Evolutionary conservation across 2,329 filamentous ascomycete genomes (phyloP).

Genomic region (Xylariomycetidae sp.): DNA sequence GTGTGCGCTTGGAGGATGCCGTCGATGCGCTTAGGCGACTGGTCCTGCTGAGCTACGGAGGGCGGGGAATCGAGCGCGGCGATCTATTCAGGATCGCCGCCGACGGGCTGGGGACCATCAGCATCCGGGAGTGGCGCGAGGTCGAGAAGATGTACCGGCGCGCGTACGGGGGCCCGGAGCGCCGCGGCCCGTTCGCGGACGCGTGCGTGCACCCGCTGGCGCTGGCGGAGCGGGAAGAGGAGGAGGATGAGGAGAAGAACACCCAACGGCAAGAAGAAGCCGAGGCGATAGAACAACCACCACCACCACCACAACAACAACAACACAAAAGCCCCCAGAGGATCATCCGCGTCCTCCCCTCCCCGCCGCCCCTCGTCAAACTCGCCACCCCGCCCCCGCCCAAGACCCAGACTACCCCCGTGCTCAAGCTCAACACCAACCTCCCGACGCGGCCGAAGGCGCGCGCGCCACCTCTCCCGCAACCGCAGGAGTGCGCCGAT

Average conservation of each 20-base stretch:
- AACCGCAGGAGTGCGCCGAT: slow-evolving; percentile 18
- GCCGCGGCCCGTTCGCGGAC: slow-evolving; percentile 39
- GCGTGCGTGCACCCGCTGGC: neutral
- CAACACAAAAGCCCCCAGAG: neutral
- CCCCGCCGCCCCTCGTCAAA: slow-evolving; percentile 7
- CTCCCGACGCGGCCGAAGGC: slow-evolving; percentile 17
- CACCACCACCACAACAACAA: neutral
- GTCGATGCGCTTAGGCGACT: slow-evolving; percentile 58
- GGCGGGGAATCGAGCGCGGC: slow-evolving; percentile 41
- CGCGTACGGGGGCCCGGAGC: slow-evolving; percentile 46
- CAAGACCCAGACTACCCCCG: slow-evolving; percentile 15
- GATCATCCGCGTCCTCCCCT: neutral
- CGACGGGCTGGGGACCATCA: slow-evolving; percentile 48
- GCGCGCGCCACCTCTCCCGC: slow-evolving; percentile 13
- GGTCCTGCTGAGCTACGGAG: slow-evolving; percentile 50
- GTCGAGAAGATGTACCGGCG: slow-evolving; percentile 51
- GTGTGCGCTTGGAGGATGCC: slow-evolving; percentile 53
- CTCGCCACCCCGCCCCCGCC: slow-evolving; percentile 12
- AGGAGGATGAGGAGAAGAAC: slow-evolving; percentile 2
- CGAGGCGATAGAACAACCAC: slow-evolving; percentile 1
- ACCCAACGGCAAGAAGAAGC: slow-evolving; percentile 17
- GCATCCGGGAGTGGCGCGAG: slow-evolving; percentile 41
- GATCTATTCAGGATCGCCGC: slow-evolving; percentile 53
- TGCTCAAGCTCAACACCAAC: slow-evolving; percentile 22
- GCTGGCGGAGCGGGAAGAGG: neutral